Conservation (phyloP, 1,284 basidiomycete species). For the Cryptococcus sp. region DNA sequence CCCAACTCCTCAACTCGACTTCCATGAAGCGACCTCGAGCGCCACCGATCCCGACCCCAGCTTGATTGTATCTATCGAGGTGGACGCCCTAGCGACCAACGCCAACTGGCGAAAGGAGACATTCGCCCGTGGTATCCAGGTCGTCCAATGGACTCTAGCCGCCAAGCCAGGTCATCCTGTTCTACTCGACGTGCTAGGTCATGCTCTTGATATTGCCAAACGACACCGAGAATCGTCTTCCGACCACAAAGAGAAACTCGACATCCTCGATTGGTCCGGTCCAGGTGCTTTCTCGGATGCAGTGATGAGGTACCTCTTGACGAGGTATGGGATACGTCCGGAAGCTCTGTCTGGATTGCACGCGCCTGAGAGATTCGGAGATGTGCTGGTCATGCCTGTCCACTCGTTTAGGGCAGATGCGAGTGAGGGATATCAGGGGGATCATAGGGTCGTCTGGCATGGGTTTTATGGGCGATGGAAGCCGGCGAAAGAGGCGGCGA, state of each 20-base stretch:
- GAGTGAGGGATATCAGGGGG: slow-evolving; percentile 21
- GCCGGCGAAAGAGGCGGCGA: too few relatives aligned
- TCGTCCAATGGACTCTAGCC: slow-evolving; percentile 32
- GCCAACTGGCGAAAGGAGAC: slow-evolving; percentile 14
- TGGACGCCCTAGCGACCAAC: slow-evolving; percentile 5
- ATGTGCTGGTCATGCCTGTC: slow-evolving; percentile 24
- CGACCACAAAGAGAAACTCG: not conserved
- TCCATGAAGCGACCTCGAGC: not conserved
- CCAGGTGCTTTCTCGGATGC: slow-evolving; percentile 25
- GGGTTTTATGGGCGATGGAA: slow-evolving; percentile 11
- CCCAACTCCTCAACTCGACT: too few relatives aligned
- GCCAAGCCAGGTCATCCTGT: slow-evolving; percentile 26
- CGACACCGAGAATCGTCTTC: slow-evolving; percentile 1
- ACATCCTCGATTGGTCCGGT: slow-evolving; percentile 25
- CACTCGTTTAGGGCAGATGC: slow-evolving; percentile 26
- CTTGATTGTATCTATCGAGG: slow-evolving; percentile 20
- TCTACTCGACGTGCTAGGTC: slow-evolving; percentile 25
- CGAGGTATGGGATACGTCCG: slow-evolving; percentile 24
- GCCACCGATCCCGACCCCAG: slow-evolving; percentile 4
- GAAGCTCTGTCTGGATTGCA: slow-evolving; percentile 10
- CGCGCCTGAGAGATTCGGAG: slow-evolving; percentile 18
- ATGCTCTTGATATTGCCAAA: slow-evolving; percentile 15
- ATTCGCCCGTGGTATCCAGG: slow-evolving; percentile 21
- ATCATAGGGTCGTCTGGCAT: slow-evolving; percentile 23
- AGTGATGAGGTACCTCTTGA: slow-evolving; percentile 25